A percentile compares a stretch with the other conserved stretches of the same genome.
Conservation (phyloP, 371 early-diverging fungal genomes). For the Syncephalis plumigaleata region DNA sequence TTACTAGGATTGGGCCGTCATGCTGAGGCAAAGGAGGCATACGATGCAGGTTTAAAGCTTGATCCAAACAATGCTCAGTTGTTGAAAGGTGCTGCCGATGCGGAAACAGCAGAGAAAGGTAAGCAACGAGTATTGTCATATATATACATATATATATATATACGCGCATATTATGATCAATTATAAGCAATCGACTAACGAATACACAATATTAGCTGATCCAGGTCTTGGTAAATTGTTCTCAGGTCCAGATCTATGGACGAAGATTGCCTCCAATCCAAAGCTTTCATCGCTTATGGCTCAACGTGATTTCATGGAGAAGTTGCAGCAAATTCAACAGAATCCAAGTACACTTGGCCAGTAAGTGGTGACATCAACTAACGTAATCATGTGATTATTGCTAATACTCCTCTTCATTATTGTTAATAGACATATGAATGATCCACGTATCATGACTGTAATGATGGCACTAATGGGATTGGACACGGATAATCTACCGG, state of each 20-base stretch:
- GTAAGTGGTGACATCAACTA: constrained; percentile 7
- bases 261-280: constrained; percentile 64
- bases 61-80: constrained; percentile 57
- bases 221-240: constrained; percentile 14
- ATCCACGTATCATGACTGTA: constrained; percentile 55
- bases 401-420: no score
- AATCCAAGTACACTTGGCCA: constrained; percentile 30
- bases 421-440: constrained; percentile 18
- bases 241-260: constrained; percentile 38
- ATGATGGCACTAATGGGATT: constrained; percentile 58
- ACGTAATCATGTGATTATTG: not conserved
- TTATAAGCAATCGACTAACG: no score
- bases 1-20: constrained; percentile 45
- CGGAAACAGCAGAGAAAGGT: constrained; percentile 3
- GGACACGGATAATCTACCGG: constrained; percentile 15
- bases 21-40: constrained; percentile 51
- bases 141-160: not conserved
- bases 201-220: not conserved
- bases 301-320: constrained; percentile 50
- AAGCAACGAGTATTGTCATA: not conserved
- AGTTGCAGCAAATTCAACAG: constrained; percentile 41
- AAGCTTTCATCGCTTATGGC: constrained; percentile 42
- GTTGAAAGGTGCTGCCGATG: constrained; percentile 43
- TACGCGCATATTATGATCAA: no score
- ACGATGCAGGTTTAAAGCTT: constrained; percentile 47